Conservation (phyloP, 495 filamentous ascomycete genomes). For the Aspergillus bridgeri region DNA sequence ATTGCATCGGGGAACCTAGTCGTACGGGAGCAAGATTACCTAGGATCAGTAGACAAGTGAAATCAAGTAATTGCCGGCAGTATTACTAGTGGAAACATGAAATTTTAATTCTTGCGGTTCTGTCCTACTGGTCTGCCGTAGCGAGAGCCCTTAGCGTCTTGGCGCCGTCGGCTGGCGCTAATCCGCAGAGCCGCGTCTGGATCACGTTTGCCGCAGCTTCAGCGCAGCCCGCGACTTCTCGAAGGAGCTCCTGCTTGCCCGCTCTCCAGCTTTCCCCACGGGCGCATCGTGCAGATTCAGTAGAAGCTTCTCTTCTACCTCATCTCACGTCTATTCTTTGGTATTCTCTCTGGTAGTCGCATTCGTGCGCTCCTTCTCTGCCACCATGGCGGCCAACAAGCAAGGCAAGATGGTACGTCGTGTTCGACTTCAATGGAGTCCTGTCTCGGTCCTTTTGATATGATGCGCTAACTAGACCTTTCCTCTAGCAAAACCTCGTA, state of each 20-base stretch:
- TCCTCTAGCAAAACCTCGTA: constrained; percentile 89
- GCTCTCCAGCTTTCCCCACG: constrained; percentile 8
- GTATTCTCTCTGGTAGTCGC: constrained; percentile 55
- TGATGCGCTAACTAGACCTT: constrained; percentile 57
- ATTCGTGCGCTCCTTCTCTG: constrained; percentile 55
- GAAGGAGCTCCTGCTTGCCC: constrained; percentile 1
- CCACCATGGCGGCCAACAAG: constrained; percentile 81
- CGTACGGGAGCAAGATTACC: no score
- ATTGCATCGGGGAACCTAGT: no score
- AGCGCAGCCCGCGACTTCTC: constrained; percentile 1
- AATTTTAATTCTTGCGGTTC: no score
- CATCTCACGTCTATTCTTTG: constrained; percentile 49
- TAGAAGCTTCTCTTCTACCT: constrained; percentile 27
- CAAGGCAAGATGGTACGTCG: constrained; percentile 97
- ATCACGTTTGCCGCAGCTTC: constrained; percentile 7
- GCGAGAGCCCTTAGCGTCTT: constrained; percentile 43
- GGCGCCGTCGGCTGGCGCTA: constrained; percentile 25
- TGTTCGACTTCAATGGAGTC: constrained; percentile 26
- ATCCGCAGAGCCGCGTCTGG: constrained; percentile 24
- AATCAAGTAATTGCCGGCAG: no score
- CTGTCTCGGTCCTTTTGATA: neutral
- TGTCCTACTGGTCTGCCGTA: no score
- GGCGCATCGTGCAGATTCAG: constrained; percentile 13
- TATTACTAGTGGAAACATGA: no score
- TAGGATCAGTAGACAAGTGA: no score